A percentile compares a stretch with the other conserved stretches of the same genome.
These are phyloP conservation scores for Neurospora sp. DNA, from an alignment of 495 filamentous ascomycete genomes.

Conservation along the genomic window DNA sequence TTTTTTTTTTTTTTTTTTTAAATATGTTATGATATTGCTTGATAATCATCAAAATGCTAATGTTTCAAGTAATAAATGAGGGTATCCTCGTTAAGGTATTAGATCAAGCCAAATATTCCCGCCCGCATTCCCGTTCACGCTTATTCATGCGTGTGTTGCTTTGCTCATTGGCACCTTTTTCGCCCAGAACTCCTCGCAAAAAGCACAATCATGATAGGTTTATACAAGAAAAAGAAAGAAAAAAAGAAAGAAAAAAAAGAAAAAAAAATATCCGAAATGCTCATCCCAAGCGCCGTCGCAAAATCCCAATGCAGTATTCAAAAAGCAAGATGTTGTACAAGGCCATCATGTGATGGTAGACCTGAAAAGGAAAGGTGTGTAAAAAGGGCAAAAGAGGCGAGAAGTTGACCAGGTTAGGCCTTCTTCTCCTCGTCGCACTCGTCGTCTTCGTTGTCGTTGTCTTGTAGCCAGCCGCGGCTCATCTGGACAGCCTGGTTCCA, in stretches of 20 bases:
- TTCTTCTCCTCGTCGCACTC: not conserved
- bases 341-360: not conserved
- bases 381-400: not conserved
- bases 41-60: not conserved
- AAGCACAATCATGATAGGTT: not conserved
- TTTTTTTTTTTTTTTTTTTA: too few relatives aligned
- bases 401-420: not conserved
- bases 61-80: not conserved
- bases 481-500: slow-evolving; percentile 88
- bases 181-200: not conserved
- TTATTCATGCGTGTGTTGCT: not conserved
- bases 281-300: not conserved
- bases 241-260: not conserved
- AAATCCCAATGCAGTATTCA: not conserved
- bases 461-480: slow-evolving; percentile 69
- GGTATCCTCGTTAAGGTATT: not conserved
- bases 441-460: slow-evolving; percentile 1
- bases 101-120: not conserved
- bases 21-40: not conserved
- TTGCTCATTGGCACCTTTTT: not conserved
- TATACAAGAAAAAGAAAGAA: not conserved
- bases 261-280: not conserved
- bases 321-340: not conserved
- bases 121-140: not conserved
- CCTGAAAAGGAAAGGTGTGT: not conserved